Evolutionary conservation across 2,329 filamentous ascomycete genomes (phyloP).

Genomic region (Cladophialophora immunda): DNA sequence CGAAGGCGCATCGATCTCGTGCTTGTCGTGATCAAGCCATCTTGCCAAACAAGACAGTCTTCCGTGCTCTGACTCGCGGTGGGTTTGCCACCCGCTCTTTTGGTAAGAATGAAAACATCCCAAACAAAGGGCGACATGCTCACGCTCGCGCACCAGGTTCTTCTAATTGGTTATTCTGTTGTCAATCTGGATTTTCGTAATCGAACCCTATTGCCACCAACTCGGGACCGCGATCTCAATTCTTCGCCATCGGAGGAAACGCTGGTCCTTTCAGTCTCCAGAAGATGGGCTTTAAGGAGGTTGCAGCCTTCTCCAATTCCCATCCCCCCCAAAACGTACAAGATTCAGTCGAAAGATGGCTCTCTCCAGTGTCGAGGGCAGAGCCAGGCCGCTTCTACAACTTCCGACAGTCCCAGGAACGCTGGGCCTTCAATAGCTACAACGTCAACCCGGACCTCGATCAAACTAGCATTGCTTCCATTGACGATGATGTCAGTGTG

Average conservation of each 20-base stretch:
- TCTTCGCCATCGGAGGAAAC: conserved; percentile 1
- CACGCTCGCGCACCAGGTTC: conserved; percentile 1
- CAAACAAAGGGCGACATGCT: not conserved
- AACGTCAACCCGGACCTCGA: conserved; percentile 28
- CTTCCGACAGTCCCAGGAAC: conserved; percentile 12
- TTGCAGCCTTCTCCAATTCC: conserved; percentile 22
- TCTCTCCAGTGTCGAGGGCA: conserved; percentile 19
- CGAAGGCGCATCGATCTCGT: conserved; percentile 18
- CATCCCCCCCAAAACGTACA: conserved; percentile 30
- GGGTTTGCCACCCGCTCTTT: conserved; percentile 29
- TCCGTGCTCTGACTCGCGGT: conserved; percentile 35
- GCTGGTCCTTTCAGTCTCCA: not conserved
- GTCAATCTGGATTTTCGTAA: not conserved
- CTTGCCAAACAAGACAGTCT: conserved; percentile 29
- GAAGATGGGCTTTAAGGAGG: conserved; percentile 33
- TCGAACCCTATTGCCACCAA: not conserved
- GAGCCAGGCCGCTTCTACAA: conserved; percentile 17
- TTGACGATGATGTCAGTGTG: conserved; percentile 32
- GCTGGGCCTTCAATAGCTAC: conserved; percentile 4
- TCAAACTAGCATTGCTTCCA: conserved; percentile 27
- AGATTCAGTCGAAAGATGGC: conserved; percentile 30
- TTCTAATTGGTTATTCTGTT: conserved; percentile 12
- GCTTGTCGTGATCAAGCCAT: conserved; percentile 27
- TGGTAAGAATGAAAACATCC: conserved; percentile 15
- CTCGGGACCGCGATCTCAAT: not conserved